Conservation (phyloP, 176 grass and related monocot species). For the Carex myosuroides region DNA sequence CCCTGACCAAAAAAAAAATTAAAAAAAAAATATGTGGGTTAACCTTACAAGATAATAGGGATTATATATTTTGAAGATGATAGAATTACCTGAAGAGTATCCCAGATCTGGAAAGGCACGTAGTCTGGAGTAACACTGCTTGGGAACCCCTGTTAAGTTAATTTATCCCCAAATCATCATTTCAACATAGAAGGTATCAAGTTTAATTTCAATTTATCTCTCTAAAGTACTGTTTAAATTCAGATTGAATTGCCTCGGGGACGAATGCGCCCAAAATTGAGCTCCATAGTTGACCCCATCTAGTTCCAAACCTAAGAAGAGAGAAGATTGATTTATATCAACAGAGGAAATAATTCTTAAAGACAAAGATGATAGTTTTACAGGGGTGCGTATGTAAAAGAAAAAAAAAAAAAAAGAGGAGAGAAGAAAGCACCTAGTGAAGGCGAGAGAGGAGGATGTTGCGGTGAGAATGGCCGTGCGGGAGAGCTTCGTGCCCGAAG, state of each 20-base stretch:
- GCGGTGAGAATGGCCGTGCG: slow-evolving; percentile 72
- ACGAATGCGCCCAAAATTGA: slow-evolving; percentile 74
- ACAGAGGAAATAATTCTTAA: background rate
- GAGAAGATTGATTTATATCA: too few relatives aligned
- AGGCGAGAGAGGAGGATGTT: slow-evolving; percentile 54
- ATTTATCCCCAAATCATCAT: slow-evolving; percentile 2
- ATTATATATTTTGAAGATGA: background rate
- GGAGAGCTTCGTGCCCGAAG: slow-evolving; percentile 57
- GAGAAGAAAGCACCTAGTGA: slow-evolving; percentile 31
- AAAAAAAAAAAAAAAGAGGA: background rate
- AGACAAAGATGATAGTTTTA: background rate
- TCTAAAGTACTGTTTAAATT: background rate
- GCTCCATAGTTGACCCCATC: slow-evolving; percentile 56
- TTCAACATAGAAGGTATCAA: background rate
- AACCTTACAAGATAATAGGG: background rate
- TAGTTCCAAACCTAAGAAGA: slow-evolving; percentile 47
- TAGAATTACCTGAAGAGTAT: slow-evolving; percentile 60
- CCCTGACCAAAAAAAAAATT: slow-evolving; percentile 33
- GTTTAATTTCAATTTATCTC: background rate
- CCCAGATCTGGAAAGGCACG: slow-evolving; percentile 85
- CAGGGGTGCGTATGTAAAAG: background rate
- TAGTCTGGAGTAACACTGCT: slow-evolving; percentile 86
- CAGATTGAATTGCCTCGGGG: slow-evolving; percentile 48
- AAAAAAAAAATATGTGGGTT: background rate
- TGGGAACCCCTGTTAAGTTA: slow-evolving; percentile 64